phyloP scores from a whole-genome alignment of 805 yeast genomes.

The Maudiozyma bulderi region DNA sequence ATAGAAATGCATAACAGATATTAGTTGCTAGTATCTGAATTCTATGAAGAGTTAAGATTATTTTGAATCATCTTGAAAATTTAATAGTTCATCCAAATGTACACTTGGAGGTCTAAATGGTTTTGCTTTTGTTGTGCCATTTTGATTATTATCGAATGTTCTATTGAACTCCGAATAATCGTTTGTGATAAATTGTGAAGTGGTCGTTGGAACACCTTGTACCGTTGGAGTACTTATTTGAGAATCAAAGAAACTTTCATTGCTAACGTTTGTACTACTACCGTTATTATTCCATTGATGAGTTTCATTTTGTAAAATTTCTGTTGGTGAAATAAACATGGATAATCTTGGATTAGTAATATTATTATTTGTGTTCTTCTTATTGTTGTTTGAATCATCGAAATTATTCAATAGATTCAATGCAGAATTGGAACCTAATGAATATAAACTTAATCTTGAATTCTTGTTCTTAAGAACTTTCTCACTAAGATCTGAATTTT shows the following conservation, averaged over 20 bases:
- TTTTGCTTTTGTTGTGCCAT: conserved; percentile 3
- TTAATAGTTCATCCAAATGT: conserved; percentile 37
- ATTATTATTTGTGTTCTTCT: background rate
- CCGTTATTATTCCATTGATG: background rate
- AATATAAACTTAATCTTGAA: conserved; percentile 23
- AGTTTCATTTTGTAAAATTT: conserved; percentile 26
- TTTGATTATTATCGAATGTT: background rate
- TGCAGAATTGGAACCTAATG: conserved; percentile 26
- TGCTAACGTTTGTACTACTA: conserved; percentile 5
- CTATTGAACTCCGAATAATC: background rate
- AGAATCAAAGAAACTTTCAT: conserved; percentile 8
- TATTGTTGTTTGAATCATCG: background rate
- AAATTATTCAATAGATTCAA: conserved; percentile 18
- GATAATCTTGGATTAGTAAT: conserved; percentile 27
- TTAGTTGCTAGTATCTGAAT: no score
- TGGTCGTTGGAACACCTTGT: conserved; percentile 1
- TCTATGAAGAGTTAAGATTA: background rate
- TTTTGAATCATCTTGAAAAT: conserved; percentile 14
- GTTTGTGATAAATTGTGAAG: background rate
- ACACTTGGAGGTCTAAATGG: conserved; percentile 42
- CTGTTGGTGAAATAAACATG: conserved; percentile 46
- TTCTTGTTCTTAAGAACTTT: conserved; percentile 14
- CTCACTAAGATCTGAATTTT: conserved; percentile 19
- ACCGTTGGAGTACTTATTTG: conserved; percentile 10
- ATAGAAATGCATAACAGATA: background rate